phyloP scores from a whole-genome alignment of 2,329 filamentous ascomycete species.

The Colletotrichum abscissum region DNA sequence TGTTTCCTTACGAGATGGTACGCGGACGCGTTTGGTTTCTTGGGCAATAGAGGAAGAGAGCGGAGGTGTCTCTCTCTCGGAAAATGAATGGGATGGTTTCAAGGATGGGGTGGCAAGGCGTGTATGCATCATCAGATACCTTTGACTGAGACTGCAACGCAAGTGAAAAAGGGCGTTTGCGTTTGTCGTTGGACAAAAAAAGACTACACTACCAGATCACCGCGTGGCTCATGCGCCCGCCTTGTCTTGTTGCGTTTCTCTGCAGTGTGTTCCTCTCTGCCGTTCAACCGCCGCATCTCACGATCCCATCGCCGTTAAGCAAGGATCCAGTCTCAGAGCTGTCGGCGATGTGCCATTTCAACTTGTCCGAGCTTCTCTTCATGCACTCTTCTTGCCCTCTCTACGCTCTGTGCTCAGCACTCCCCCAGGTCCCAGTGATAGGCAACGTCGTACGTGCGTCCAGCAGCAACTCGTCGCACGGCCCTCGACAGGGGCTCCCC shows the following conservation, averaged over 20 bases:
- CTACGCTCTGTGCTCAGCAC: background rate
- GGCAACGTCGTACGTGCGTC: background rate
- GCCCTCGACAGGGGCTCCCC: background rate
- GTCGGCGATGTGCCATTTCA: background rate
- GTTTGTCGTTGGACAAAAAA: background rate
- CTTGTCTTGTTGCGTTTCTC: too few species aligned
- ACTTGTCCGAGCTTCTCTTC: background rate
- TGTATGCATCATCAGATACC: slow-evolving; percentile 36
- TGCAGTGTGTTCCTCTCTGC: background rate
- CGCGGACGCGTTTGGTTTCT: slow-evolving; percentile 7
- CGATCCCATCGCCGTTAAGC: background rate
- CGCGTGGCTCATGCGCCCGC: slow-evolving; percentile 13
- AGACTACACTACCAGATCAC: slow-evolving; percentile 7
- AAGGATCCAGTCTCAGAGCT: background rate
- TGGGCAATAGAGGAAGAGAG: background rate
- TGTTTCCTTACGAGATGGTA: background rate
- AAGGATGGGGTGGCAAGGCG: slow-evolving; percentile 30
- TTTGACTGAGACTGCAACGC: slow-evolving; percentile 8
- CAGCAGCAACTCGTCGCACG: background rate
- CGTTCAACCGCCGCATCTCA: background rate
- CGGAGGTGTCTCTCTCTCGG: slow-evolving; percentile 9
- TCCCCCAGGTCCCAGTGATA: background rate
- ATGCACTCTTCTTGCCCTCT: background rate
- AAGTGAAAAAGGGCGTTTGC: slow-evolving; percentile 14
- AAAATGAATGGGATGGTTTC: slow-evolving; percentile 26